These are phyloP conservation scores for Candida namnaoensis DNA, from an alignment of 805 yeast species.

Conservation along the genomic window DNA sequence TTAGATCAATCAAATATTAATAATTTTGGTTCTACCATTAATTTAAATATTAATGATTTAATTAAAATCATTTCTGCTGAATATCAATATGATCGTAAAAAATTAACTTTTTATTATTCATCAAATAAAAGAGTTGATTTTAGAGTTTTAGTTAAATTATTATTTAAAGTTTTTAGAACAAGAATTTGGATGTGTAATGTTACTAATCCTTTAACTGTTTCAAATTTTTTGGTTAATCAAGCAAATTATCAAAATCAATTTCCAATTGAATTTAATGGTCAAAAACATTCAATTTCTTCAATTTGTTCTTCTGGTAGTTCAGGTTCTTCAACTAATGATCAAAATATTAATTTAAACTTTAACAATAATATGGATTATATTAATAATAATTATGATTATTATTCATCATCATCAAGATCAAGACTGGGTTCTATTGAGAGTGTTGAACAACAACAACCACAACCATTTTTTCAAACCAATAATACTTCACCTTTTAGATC, in stretches of 20 bases:
- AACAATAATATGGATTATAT: too few species aligned
- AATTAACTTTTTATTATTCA: conserved; percentile 63
- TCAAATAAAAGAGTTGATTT: conserved; percentile 67
- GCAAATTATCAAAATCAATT: not conserved
- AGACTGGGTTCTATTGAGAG: not conserved
- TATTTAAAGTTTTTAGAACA: conserved; percentile 69
- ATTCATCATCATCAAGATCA: not conserved
- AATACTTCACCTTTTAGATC: not conserved
- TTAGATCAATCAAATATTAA: conserved; percentile 42
- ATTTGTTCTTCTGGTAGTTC: too few species aligned
- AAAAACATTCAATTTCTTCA: too few species aligned
- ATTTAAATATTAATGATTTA: conserved; percentile 20
- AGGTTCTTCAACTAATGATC: too few species aligned
- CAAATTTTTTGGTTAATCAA: not conserved
- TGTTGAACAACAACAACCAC: not conserved
- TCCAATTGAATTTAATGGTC: too few species aligned
- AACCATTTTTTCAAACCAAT: too few species aligned
- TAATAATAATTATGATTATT: not conserved
- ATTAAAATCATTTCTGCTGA: conserved; percentile 69
- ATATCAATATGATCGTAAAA: conserved; percentile 74
- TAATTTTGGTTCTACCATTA: conserved; percentile 24
- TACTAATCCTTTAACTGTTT: not conserved
- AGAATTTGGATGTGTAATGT: conserved; percentile 84
- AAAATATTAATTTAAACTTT: too few species aligned
- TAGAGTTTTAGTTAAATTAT: conserved; percentile 63